phyloP scores from a whole-genome alignment of 2,329 filamentous ascomycete genomes.

The Fusarium udum region DNA sequence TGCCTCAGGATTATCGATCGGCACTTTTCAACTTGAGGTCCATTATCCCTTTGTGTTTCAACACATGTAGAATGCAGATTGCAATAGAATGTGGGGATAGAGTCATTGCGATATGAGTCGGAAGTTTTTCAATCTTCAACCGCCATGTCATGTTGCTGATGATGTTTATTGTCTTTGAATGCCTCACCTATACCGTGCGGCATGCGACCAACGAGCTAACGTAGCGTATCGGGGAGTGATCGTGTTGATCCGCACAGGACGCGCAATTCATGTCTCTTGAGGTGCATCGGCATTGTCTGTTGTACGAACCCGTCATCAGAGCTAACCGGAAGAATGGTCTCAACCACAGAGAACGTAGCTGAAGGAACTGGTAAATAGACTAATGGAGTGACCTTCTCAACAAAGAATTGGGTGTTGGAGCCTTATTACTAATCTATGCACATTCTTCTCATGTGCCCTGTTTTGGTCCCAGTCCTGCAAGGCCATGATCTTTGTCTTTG shows the following conservation, averaged over 20 bases:
- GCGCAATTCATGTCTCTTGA: constrained; percentile 37
- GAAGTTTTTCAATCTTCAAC: not conserved
- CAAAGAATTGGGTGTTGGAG: constrained; percentile 22
- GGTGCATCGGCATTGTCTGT: constrained; percentile 28
- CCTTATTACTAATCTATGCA: not conserved
- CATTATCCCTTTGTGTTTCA: not conserved
- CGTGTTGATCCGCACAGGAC: constrained; percentile 27
- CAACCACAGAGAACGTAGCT: constrained; percentile 1
- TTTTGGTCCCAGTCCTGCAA: not conserved
- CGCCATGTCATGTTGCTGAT: not conserved
- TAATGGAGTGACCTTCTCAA: constrained; percentile 7
- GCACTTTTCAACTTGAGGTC: not conserved
- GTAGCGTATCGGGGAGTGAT: constrained; percentile 27
- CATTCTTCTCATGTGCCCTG: constrained; percentile 7
- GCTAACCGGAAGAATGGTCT: constrained; percentile 11
- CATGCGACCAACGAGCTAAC: constrained; percentile 1
- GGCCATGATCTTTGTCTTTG: not conserved
- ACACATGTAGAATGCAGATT: not conserved
- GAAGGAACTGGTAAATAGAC: not conserved
- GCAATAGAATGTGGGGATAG: not conserved
- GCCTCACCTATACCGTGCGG: constrained; percentile 16
- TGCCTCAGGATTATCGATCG: not conserved
- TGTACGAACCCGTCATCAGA: constrained; percentile 9
- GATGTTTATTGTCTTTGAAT: constrained; percentile 1
- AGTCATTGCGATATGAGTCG: not conserved